Evolutionary conservation across 441 rosid genomes (phyloP).

Genomic region (Adansonia gregorii): DNA sequence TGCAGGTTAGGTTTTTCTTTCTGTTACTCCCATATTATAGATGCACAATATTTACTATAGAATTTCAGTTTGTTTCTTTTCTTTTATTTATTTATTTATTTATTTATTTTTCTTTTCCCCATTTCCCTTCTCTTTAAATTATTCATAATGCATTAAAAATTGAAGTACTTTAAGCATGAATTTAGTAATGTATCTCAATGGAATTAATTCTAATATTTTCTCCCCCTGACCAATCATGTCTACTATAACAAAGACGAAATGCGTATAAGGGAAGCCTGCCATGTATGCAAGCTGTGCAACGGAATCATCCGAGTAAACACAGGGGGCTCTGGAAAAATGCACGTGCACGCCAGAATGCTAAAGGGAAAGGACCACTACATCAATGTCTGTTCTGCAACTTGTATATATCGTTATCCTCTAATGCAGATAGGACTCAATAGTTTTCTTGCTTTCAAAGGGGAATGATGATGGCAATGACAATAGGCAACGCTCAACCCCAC

Average conservation of each 20-base stretch:
- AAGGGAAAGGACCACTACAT: constrained; percentile 61
- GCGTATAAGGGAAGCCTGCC: constrained; percentile 99
- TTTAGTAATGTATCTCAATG: constrained; percentile 1
- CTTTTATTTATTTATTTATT: background rate
- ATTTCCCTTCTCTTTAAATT: background rate
- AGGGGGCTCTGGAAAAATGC: constrained; percentile 96
- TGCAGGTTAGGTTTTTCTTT: constrained; percentile 69
- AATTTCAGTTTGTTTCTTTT: constrained; percentile 11
- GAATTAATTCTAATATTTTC: constrained; percentile 3
- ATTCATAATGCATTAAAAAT: background rate
- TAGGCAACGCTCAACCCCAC: too few relatives aligned
- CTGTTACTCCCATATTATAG: constrained; percentile 7
- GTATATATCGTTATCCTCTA: constrained; percentile 46
- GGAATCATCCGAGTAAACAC: constrained; percentile 85
- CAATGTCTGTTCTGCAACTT: constrained; percentile 89
- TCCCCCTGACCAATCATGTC: constrained; percentile 9
- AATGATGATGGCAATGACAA: too few relatives aligned
- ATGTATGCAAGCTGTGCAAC: constrained; percentile 80
- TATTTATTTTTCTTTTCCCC: too few relatives aligned
- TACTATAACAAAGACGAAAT: constrained; percentile 49
- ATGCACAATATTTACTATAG: background rate
- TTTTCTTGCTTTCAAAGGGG: too few relatives aligned
- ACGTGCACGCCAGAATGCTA: constrained; percentile 84
- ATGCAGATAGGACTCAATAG: too few relatives aligned
- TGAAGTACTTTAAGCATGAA: background rate